Evolutionary conservation across 352 stramenopile genomes (phyloP), one percentile per base, ranked within the genome.

Genomic region (Pythium aquatile): DNA sequence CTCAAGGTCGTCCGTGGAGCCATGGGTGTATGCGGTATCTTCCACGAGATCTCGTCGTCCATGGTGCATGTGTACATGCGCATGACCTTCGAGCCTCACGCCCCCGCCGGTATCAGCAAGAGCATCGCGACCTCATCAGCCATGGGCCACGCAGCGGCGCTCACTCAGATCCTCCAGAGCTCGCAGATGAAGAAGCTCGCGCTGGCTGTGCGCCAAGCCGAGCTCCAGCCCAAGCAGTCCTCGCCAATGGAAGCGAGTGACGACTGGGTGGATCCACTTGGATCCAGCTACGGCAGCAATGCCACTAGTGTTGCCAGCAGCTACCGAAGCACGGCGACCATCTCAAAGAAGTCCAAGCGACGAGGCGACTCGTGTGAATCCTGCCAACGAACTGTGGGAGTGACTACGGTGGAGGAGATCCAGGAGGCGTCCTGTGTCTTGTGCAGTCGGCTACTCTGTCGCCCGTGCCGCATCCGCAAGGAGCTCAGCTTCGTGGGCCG

Each of bases 181-280:
- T 67, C 72, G 2, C 57, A 72, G 10, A 81, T 83, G 75, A 85
- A 87, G 61, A 87, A 85, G 52, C 53, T 87, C 17, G 71, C 78
- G 24, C 10, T 83, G 69, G 78, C 73, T 73, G 72, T 77, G 58
- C 44, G 77, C 72, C 46, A 69, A 46, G 55, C 58, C 66, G 63
- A 65, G 48, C 24, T 10, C 10, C 39, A 47, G 8, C 16, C 26
- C 20, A 52, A 62, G 11, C 26, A 39, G n/a, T 26, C 32, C 30
- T 57, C 51, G 40, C 30, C 30, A 49, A 57, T 48, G 14, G 53
- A 49, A 68, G 59, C 47, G 51, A 59, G 28, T 11, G 59, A 65
- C 59, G 59, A 65, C 26, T 44, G 10, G 3, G 58, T 9, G 39
- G 48, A 59, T 30, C 49, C 59, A 32, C 49, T 65, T 10, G 49